Base-by-base conservation (phyloP, 306 rosid species). In the Trichosanthes truncata region DNA sequence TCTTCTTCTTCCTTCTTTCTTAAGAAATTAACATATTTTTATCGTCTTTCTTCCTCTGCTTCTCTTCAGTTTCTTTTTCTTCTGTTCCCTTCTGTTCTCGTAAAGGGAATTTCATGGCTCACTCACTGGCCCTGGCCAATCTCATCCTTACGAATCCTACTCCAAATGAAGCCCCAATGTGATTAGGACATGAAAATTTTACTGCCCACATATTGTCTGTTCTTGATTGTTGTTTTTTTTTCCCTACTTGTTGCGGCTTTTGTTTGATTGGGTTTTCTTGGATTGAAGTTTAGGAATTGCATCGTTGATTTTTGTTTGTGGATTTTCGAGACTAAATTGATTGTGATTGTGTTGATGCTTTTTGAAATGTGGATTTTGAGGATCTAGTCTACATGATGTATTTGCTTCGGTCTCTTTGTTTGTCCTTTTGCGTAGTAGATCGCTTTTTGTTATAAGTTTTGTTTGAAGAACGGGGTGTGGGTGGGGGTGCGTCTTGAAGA, bases 101-200 rank as follows among this genome's bases (percentile, higher is more conserved):
- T 23, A 72, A 89, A 71, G 81, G 71, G 46, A 87, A 81, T 74
- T 87, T 82, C 88, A 95, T 91, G 99, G 87, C 94, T 83, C 97
- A 91, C 84, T 66, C 95, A 52, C 85, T 86, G 49, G 87, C 98
- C 45, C 83, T 38, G 67, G 91, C 90, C 88, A 90, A 87, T 78
- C 99, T 95, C 23, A 97, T 97, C 83, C 99, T 95, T 78, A 95
- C 99, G 35, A 82, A 85, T 55, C 97, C 99, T 35, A 46, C 89
- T 45, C 76, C 17, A 56, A 53, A 76, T 56, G 92, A 95, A 52
- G 18, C 81, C 46, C 90, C 10, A 85, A 95, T 94, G 99, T 95
- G 15, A 7, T 9, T 12, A 15, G 18, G 35, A 15, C 23, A 13
- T 2, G 13, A 14, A 10, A 41, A 2, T 4, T 36, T 38, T 21